These are phyloP conservation scores for Skeletonema tropicum DNA, from an alignment of 108 stramenopile species.

Conservation along the genomic window DNA sequence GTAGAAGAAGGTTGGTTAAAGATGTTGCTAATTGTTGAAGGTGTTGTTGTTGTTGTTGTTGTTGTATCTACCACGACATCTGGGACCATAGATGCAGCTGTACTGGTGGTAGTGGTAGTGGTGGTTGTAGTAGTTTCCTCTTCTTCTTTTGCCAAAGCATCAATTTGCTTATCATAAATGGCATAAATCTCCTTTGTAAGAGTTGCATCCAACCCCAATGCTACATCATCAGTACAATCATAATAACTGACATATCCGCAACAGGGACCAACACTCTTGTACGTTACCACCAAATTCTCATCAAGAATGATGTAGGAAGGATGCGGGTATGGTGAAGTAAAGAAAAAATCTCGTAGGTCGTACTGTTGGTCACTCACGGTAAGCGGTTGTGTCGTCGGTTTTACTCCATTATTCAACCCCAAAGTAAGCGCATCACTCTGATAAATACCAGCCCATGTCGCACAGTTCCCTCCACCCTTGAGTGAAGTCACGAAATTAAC, in stretches of 20 bases:
- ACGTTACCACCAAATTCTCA: constrained; percentile 33
- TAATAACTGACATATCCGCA: constrained; percentile 54
- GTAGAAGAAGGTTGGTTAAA: not conserved
- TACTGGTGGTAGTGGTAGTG: too few species aligned
- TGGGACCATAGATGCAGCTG: not conserved
- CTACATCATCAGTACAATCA: constrained; percentile 48
- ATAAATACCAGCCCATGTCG: constrained; percentile 47
- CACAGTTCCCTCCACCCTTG: constrained; percentile 56
- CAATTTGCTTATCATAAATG: constrained; percentile 24
- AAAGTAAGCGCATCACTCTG: constrained; percentile 41
- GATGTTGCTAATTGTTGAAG: not conserved
- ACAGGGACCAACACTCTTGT: constrained; percentile 62
- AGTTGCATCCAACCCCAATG: constrained; percentile 29
- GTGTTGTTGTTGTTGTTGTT: not conserved
- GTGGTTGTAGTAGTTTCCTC: not conserved
- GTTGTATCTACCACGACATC: not conserved
- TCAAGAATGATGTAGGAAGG: constrained; percentile 46
- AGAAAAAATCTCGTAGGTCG: constrained; percentile 44
- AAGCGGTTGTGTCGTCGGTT: constrained; percentile 40
- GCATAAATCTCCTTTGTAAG: constrained; percentile 37
- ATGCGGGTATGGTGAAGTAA: constrained; percentile 55
- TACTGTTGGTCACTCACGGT: constrained; percentile 37
- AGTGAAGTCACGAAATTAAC: constrained; percentile 43
- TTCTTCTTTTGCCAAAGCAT: not conserved
- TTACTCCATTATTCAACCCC: constrained; percentile 29